A percentile compares a stretch with the other conserved stretches of the same genome.
phyloP scores from a whole-genome alignment of 2,329 filamentous ascomycete genomes.

The Aspergillus carbonarius region DNA sequence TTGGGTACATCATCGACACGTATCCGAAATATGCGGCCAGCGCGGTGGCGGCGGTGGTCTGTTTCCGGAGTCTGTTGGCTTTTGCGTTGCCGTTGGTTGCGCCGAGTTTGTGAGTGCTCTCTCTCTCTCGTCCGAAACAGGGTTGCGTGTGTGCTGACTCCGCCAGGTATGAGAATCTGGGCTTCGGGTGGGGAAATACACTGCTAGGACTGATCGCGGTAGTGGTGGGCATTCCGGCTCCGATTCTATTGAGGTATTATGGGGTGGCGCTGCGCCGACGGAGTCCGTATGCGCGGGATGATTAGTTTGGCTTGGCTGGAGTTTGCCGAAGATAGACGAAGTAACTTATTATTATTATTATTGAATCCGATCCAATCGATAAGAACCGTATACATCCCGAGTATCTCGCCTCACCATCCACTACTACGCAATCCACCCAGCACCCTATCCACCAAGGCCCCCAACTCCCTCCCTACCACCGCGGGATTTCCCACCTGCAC shows the following conservation, averaged over 20 bases:
- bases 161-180: neutral
- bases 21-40: constrained; percentile 40
- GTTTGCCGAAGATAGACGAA: too few species aligned
- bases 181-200: constrained; percentile 1
- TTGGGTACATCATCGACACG: constrained; percentile 43
- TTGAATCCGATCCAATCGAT: neutral
- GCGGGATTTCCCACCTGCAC: constrained; percentile 56
- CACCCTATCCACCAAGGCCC: constrained; percentile 21
- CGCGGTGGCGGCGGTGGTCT: constrained; percentile 32
- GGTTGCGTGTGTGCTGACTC: neutral
- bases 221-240: neutral
- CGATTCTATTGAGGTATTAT: neutral
- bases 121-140: neutral
- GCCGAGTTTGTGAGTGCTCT: constrained; percentile 5
- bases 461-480: constrained; percentile 41
- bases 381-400: neutral
- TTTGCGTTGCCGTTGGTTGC: constrained; percentile 8
- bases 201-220: neutral
- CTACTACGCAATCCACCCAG: neutral
- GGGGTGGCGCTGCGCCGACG: neutral
- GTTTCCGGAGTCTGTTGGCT: constrained; percentile 22
- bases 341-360: too few species aligned
- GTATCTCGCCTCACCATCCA: neutral
- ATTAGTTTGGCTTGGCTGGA: neutral
- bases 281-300: neutral